Percentiles rank a stretch among this genome's conserved stretches.
phyloP scores from a whole-genome alignment of 1,284 basidiomycete genomes.

The Cutaneotrichosporon sp. region DNA sequence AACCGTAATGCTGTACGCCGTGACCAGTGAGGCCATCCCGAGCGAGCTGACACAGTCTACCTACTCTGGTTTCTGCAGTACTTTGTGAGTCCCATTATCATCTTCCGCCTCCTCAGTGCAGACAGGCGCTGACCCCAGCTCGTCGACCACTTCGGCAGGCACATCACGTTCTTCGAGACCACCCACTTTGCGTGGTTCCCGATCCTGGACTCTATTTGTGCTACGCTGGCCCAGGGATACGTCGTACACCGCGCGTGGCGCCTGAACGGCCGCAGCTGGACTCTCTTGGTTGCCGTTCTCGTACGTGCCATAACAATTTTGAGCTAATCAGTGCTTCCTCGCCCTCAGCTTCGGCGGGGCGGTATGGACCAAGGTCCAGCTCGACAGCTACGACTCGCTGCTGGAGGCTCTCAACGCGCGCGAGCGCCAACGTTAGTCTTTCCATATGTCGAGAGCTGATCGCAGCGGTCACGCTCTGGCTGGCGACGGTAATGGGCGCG shows the following conservation, averaged over 20 bases:
- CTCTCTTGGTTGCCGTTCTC: slow-evolving; percentile 24
- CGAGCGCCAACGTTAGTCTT: slow-evolving; percentile 6
- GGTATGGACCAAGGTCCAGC: slow-evolving; percentile 5
- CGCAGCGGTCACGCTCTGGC: slow-evolving; percentile 12
- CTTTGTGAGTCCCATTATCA: slow-evolving; percentile 5
- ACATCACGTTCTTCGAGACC: slow-evolving; percentile 24
- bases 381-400: background rate
- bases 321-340: background rate
- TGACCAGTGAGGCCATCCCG: background rate
- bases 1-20: background rate
- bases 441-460: background rate
- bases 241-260: slow-evolving; percentile 40
- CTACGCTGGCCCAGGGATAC: slow-evolving; percentile 30
- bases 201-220: slow-evolving; percentile 23
- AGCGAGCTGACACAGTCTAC: slow-evolving; percentile 6
- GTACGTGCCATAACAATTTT: slow-evolving; percentile 16
- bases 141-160: slow-evolving; percentile 30
- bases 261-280: slow-evolving; percentile 31
- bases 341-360: slow-evolving; percentile 6
- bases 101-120: background rate
- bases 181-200: slow-evolving; percentile 24
- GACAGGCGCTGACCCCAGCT: slow-evolving; percentile 19
- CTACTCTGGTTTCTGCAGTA: slow-evolving; percentile 3
- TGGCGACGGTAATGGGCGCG: slow-evolving; percentile 26
- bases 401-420: slow-evolving; percentile 1